Conservation (phyloP, 495 filamentous ascomycete species). For the Trichoderma erinaceum region DNA sequence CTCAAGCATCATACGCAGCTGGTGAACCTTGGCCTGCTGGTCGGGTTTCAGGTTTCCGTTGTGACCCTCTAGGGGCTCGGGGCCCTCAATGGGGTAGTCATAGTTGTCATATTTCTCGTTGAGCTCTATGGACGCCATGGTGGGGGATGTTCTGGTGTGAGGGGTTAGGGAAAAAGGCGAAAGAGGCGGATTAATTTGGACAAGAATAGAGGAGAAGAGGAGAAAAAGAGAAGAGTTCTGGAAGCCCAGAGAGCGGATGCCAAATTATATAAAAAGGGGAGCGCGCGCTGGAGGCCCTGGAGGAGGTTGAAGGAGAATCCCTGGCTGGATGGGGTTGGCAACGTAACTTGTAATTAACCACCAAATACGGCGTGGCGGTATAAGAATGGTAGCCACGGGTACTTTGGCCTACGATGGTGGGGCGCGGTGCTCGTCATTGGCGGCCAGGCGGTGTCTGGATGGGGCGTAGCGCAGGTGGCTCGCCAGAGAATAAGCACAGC, state of each 20-base stretch:
- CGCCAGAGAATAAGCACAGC: not conserved
- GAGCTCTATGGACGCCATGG: slow-evolving; percentile 42
- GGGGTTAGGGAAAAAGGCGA: not conserved
- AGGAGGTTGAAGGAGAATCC: slow-evolving; percentile 5
- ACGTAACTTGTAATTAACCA: slow-evolving; percentile 12
- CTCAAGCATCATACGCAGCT: slow-evolving; percentile 81
- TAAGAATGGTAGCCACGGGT: not conserved
- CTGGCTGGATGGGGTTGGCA: slow-evolving; percentile 1
- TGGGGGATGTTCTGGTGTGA: slow-evolving; percentile 13
- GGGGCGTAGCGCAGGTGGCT: not conserved
- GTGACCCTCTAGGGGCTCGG: slow-evolving; percentile 65
- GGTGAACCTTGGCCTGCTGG: slow-evolving; percentile 84
- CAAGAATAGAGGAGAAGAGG: not conserved
- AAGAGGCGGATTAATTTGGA: not conserved
- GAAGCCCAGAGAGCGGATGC: not conserved
- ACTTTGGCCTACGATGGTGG: slow-evolving; percentile 3
- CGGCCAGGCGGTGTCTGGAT: slow-evolving; percentile 1
- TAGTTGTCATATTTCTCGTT: slow-evolving; percentile 95
- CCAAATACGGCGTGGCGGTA: slow-evolving; percentile 4
- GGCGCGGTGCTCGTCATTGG: not conserved
- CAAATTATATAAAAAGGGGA: slow-evolving; percentile 11
- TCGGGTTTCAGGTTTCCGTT: slow-evolving; percentile 80
- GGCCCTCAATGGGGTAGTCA: slow-evolving; percentile 79
- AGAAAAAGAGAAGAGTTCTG: not conserved
- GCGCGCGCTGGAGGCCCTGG: not conserved